These are phyloP conservation scores for Syncephalastrum contaminatum DNA, from an alignment of 371 early-diverging fungal genomes.

Conservation along the genomic window DNA sequence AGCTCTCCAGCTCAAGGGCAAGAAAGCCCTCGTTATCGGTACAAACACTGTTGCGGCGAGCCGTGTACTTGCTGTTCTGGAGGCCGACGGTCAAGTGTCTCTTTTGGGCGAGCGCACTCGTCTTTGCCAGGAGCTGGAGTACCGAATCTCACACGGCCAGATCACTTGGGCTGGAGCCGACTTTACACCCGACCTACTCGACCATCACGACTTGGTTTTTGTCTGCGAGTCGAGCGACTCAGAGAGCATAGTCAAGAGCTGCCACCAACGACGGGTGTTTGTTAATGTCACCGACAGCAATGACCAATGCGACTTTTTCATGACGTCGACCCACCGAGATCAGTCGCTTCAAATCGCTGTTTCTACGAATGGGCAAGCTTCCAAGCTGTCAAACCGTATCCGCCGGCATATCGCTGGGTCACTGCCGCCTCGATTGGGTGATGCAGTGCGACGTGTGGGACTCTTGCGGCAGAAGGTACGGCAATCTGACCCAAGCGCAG, in stretches of 20 bases:
- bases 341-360: constrained; percentile 76
- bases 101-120: constrained; percentile 35
- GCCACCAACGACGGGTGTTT: constrained; percentile 56
- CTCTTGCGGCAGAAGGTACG: constrained; percentile 56
- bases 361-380: constrained; percentile 80
- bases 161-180: constrained; percentile 36
- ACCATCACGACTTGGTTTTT: constrained; percentile 30
- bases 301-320: constrained; percentile 79
- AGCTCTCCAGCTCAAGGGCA: constrained; percentile 58
- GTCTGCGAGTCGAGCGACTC: constrained; percentile 21
- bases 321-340: constrained; percentile 74
- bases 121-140: constrained; percentile 55
- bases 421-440: constrained; percentile 59
- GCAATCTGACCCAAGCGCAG: constrained; percentile 50
- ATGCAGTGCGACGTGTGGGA: constrained; percentile 66
- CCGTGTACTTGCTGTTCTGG: constrained; percentile 64
- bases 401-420: constrained; percentile 56
- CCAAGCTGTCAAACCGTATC: constrained; percentile 70
- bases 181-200: constrained; percentile 6
- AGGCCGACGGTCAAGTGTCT: constrained; percentile 70
- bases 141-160: constrained; percentile 50
- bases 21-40: constrained; percentile 66
- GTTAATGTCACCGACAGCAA: constrained; percentile 81
- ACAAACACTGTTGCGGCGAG: constrained; percentile 63
- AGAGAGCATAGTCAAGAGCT: constrained; percentile 43